These are phyloP conservation scores for Circinella umbellata DNA, from an alignment of 371 early-diverging fungal genomes.

Conservation along the genomic window DNA sequence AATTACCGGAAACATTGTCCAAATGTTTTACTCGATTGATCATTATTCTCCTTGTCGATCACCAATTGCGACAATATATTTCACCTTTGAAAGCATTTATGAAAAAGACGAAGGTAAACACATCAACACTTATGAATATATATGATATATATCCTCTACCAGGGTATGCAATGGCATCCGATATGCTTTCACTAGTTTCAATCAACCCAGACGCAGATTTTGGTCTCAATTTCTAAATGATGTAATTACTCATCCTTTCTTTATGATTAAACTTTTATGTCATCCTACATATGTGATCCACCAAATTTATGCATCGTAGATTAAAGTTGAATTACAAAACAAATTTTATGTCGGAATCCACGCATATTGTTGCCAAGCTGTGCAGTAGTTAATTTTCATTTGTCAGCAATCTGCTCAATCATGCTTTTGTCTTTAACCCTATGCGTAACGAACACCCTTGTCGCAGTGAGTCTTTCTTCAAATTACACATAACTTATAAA, in stretches of 20 bases:
- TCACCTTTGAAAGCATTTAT: slow-evolving; percentile 1
- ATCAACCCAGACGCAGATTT: not conserved
- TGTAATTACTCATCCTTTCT: too few species aligned
- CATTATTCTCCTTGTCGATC: not conserved
- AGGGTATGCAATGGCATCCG: slow-evolving; percentile 1
- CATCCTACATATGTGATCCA: too few species aligned
- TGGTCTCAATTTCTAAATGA: not conserved
- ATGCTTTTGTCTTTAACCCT: not conserved
- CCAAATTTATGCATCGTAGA: too few species aligned
- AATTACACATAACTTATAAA: not conserved
- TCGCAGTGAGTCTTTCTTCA: not conserved
- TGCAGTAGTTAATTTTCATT: too few species aligned
- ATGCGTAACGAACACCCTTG: not conserved
- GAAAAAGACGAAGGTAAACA: not conserved
- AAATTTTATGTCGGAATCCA: too few species aligned
- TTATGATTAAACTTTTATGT: too few species aligned
- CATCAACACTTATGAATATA: not conserved
- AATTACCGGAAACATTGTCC: not conserved
- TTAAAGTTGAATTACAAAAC: too few species aligned
- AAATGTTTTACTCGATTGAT: not conserved
- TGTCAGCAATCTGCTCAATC: too few species aligned
- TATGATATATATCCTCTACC: slow-evolving; percentile 10
- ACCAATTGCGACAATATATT: not conserved
- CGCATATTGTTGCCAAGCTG: too few species aligned
- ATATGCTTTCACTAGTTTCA: slow-evolving; percentile 2